Evolutionary conservation across 129 eudicot genomes (phyloP).

Genomic region (Centaurea solstitialis): DNA sequence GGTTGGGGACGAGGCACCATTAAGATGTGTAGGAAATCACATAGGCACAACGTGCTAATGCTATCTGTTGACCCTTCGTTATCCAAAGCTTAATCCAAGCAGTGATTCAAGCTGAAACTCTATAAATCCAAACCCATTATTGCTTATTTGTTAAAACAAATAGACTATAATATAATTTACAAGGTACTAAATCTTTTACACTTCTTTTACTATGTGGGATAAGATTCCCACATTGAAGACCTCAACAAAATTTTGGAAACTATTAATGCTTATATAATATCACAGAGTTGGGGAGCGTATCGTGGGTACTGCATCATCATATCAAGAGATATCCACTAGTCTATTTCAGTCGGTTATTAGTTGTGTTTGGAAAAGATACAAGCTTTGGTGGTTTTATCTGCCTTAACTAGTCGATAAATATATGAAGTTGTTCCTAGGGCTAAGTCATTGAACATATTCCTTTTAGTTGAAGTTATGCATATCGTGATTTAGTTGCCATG

Average conservation of each 20-base stretch:
- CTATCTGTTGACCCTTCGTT: too few relatives aligned
- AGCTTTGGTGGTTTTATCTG: conserved; percentile 91
- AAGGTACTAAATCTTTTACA: too few relatives aligned
- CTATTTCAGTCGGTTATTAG: conserved; percentile 92
- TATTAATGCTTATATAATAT: background rate
- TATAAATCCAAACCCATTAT: too few relatives aligned
- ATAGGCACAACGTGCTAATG: too few relatives aligned
- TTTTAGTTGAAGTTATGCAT: background rate
- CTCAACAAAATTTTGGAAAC: background rate
- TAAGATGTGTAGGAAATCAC: too few relatives aligned
- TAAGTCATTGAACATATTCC: background rate
- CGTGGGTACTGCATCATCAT: conserved; percentile 97
- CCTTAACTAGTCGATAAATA: conserved; percentile 95
- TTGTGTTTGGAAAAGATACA: conserved; percentile 96
- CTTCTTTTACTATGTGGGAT: too few relatives aligned
- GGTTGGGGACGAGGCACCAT: too few relatives aligned
- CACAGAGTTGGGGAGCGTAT: conserved; percentile 98
- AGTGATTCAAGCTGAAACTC: too few relatives aligned
- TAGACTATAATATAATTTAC: too few relatives aligned
- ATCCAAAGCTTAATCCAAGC: too few relatives aligned
- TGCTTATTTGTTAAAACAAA: too few relatives aligned
- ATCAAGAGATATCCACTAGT: conserved; percentile 93
- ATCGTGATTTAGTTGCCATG: background rate
- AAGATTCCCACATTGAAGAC: too few relatives aligned
- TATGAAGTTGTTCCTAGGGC: conserved; percentile 36